Evolutionary conservation across 805 yeast species (phyloP), one percentile per base, ranked within the genome.

Genomic region (Saturnispora galanensis): DNA sequence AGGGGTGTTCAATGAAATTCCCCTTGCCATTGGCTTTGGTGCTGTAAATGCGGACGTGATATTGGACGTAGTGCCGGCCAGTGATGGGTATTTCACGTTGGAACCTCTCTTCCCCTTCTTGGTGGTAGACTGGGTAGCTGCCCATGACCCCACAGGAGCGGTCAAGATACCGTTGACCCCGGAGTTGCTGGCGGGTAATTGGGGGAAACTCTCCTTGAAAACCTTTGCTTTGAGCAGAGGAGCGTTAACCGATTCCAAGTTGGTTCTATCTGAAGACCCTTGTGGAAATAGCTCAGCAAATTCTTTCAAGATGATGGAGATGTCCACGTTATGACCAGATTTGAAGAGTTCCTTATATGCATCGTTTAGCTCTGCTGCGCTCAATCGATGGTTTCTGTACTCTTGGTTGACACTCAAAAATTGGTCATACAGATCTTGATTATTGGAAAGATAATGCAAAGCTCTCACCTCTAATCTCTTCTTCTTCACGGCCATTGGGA

Each of bases 381-480:
- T 59, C 1, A 82, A 51, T 16, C 66, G 63, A 35, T 69, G 69
- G 28, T 69, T 59, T 33, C 69, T 67, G 56, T 65, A 84, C 10
- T 64, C 56, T 15, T 63, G 63, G 54, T 81, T 83, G 11, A 75
- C 48, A 1, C 63, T 59, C 21, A 63, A 57, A 58, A 86, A 87
- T 42, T 64, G 56, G 8, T 66, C 65, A 50, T 79, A 68, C 8
- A 67, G 67, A 6, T 62, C 59, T 10, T 60, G 59, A 28, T 79
- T 69, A 52, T 81, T 77, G 42, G 76, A 70, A 42, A 84, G 63
- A 57, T 86, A 84, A 59, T 84, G 88, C 57, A 81, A 79, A 1
- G 95, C 96, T 56, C 96, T 70, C 58, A 86, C 95, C 50, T 84
- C 90, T 28, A 87, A 69, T 52, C 96, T 71, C 57, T 71, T 64